Conservation (phyloP, 139 green algal species). For the Chlorella sp. region DNA sequence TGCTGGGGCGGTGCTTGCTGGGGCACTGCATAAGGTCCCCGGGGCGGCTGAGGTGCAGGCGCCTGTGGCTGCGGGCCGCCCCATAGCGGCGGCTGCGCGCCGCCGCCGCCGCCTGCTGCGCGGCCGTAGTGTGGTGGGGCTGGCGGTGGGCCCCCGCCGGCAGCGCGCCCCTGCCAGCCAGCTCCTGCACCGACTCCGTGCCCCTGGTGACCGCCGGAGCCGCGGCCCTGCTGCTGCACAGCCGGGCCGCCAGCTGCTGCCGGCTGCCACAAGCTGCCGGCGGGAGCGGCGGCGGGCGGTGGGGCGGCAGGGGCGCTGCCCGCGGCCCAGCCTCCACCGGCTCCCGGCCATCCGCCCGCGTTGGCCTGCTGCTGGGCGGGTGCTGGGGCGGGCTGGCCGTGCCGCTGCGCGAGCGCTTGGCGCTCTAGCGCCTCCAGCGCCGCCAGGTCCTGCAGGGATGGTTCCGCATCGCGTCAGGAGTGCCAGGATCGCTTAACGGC, state of each 20-base stretch:
- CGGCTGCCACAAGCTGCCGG: slow-evolving; percentile 2
- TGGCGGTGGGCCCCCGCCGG: background rate
- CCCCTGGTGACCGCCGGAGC: background rate
- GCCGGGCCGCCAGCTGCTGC: background rate
- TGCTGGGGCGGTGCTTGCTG: too few relatives aligned
- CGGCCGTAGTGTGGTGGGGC: slow-evolving; percentile 8
- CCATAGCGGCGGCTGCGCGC: too few relatives aligned
- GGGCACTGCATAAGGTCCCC: too few relatives aligned
- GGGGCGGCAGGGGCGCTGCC: background rate
- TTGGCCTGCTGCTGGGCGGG: background rate
- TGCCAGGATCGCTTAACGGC: background rate
- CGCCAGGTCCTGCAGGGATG: slow-evolving; percentile 24
- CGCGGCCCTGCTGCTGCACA: background rate
- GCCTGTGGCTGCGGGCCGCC: too few relatives aligned
- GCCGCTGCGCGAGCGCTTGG: slow-evolving; percentile 33
- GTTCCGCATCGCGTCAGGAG: too few relatives aligned
- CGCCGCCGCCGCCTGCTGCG: too few relatives aligned
- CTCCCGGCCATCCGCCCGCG: background rate
- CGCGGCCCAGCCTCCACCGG: background rate
- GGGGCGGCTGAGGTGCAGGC: too few relatives aligned
- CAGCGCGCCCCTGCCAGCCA: background rate
- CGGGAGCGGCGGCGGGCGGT: background rate
- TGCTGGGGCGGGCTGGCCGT: background rate
- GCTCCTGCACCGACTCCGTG: background rate
- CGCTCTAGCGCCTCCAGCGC: slow-evolving; percentile 29